Base-by-base conservation (phyloP, 345 rosid genomes). In the Iberis pinnata region DNA sequence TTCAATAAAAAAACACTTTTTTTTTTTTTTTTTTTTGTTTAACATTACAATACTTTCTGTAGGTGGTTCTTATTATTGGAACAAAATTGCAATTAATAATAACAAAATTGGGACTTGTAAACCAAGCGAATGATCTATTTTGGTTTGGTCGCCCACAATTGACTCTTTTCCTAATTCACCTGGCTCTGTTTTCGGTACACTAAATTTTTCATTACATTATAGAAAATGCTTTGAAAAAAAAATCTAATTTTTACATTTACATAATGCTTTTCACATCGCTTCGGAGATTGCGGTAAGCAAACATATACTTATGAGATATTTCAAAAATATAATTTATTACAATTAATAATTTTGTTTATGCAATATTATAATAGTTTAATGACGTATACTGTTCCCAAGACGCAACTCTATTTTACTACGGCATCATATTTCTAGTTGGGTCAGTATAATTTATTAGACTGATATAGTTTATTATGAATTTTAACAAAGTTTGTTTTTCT, bases 241-340 rank as follows among this genome's bases (percentile, higher is more conserved):
- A 38, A 44, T 7, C 37, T 25, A 25, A 45, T 43, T 12, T 35
- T 13, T 8, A 5, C 1, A 20, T 48, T 40, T 64, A 58, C 82
- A 86, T 96, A 90, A 90, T 26, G 98, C 98, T 4, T 90, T 90
- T 56, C 92, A 87, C 67, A 73, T 84, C 1, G 92, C 98, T 43
- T 13, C 86, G n/a, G n/a, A n/a, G n/a, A n/a, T n/a, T n/a, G n/a
- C n/a, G n/a, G n/a, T n/a, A n/a, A n/a, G n/a, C n/a, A n/a, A n/a
- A n/a, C n/a, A n/a, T n/a, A n/a, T n/a, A n/a, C n/a, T n/a, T n/a
- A n/a, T n/a, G n/a, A n/a, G n/a, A n/a, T n/a, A n/a, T n/a, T n/a
- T n/a, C n/a, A n/a, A n/a, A n/a, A n/a, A n/a, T n/a, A n/a, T n/a
- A n/a, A n/a, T n/a, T n/a, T n/a, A n/a, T n/a, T n/a, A n/a, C n/a